Percentiles rank a stretch among this genome's conserved stretches.
Conservation (phyloP, 2,329 filamentous ascomycete genomes). For the Ascocoryne sarcoides region DNA sequence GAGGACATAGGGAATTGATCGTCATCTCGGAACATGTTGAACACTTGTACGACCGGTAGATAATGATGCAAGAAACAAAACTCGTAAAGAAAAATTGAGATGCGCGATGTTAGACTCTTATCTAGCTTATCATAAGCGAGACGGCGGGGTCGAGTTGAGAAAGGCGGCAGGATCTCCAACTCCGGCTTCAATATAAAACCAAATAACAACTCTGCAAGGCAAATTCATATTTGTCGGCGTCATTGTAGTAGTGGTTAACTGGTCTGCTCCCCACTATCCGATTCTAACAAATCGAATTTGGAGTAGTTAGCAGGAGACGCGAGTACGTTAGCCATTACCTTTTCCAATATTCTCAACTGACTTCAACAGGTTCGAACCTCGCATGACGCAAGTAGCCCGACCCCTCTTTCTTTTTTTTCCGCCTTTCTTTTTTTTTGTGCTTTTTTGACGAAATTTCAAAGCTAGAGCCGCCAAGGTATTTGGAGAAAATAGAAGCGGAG, state of each 20-base stretch:
- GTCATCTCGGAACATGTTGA: constrained; percentile 16
- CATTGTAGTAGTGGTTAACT: constrained; percentile 22
- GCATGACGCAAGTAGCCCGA: constrained; percentile 7
- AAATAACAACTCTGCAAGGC: constrained; percentile 1
- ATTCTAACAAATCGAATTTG: neutral
- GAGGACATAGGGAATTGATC: constrained; percentile 6
- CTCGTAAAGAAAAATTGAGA: no score
- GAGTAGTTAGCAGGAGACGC: constrained; percentile 18
- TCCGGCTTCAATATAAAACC: neutral
- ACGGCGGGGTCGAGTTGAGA: neutral
- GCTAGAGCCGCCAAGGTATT: no score
- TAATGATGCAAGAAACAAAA: no score
- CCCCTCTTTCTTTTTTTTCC: constrained; percentile 6
- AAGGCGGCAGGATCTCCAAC: neutral
- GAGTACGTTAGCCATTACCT: constrained; percentile 7
- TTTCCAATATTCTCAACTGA: neutral
- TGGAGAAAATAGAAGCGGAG: no score
- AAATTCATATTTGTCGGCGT: constrained; percentile 1
- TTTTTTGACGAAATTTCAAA: neutral
- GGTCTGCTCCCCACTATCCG: constrained; percentile 18
- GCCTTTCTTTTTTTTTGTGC: neutral
- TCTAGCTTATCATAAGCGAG: neutral
- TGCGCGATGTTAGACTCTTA: no score
- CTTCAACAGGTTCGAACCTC: constrained; percentile 7
- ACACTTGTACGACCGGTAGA: neutral